phyloP scores from a whole-genome alignment of 257 asterid genomes.

The Handroanthus guayacan region DNA sequence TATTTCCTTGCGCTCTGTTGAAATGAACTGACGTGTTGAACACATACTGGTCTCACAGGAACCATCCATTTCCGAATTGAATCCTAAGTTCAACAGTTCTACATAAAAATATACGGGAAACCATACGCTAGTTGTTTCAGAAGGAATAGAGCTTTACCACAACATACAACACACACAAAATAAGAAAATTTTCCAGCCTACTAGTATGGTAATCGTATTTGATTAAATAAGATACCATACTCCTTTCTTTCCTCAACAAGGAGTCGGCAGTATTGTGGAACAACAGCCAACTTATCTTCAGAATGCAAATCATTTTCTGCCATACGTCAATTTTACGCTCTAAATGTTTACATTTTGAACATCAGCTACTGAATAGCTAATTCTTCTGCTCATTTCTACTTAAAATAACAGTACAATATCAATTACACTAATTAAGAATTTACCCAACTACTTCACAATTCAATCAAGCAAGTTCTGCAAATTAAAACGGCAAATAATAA shows the following conservation, averaged over 20 bases:
- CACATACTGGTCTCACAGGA: not conserved
- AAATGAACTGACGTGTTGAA: not conserved
- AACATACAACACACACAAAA: not conserved
- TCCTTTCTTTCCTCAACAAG: not conserved
- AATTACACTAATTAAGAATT: not conserved
- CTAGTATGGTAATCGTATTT: not conserved
- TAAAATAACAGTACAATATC: not conserved
- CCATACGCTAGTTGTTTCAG: not conserved
- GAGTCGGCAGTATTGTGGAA: not conserved
- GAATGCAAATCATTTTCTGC: not conserved
- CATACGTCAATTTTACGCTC: not conserved
- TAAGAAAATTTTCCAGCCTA: not conserved
- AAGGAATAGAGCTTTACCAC: constrained; percentile 13
- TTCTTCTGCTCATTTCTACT: constrained; percentile 23
- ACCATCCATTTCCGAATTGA: not conserved
- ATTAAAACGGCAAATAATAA: not conserved
- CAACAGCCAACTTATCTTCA: not conserved
- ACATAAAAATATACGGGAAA: not conserved
- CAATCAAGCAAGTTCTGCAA: not conserved
- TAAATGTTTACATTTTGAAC: constrained; percentile 11
- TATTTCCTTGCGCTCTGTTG: not conserved
- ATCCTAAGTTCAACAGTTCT: not conserved
- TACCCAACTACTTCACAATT: not conserved
- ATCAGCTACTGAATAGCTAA: not conserved
- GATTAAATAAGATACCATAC: not conserved